Percentiles rank a stretch among this genome's conserved stretches.
phyloP scores from a whole-genome alignment of 306 rosid genomes.

The Prinsepia uniflora region DNA sequence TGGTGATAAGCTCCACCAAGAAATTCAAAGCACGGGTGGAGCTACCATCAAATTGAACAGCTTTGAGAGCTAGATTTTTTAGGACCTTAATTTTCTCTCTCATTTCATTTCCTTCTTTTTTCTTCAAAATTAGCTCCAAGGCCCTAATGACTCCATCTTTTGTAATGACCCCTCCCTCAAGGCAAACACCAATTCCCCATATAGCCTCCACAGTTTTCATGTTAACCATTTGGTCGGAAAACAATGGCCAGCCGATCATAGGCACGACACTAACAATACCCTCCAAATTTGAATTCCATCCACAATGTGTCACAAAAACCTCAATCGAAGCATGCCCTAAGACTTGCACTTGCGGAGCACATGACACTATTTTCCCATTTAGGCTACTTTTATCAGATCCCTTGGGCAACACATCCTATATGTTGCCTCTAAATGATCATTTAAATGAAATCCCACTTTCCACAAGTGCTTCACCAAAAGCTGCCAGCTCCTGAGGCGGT shows the following conservation, averaged over 20 bases:
- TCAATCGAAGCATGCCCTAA: constrained; percentile 40
- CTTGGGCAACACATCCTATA: constrained; percentile 35
- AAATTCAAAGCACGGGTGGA: constrained; percentile 35
- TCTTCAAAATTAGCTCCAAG: constrained; percentile 29
- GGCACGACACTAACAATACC: constrained; percentile 59
- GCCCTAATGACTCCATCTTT: constrained; percentile 22
- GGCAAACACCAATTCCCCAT: constrained; percentile 49
- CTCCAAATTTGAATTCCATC: constrained; percentile 69
- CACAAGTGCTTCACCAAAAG: constrained; percentile 46
- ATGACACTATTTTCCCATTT: constrained; percentile 48
- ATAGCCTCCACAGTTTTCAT: constrained; percentile 30
- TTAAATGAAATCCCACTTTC: constrained; percentile 41
- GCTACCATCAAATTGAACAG: constrained; percentile 38
- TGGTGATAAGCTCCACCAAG: constrained; percentile 31
- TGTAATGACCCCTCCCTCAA: constrained; percentile 41
- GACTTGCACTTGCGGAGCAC: constrained; percentile 57
- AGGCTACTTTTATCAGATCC: constrained; percentile 27
- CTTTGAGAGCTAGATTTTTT: constrained; percentile 21
- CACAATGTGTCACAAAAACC: constrained; percentile 53
- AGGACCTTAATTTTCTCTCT: constrained; percentile 28
- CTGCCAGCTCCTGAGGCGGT: constrained; percentile 50
- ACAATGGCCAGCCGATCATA: constrained; percentile 53
- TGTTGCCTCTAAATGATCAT: constrained; percentile 53
- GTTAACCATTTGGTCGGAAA: constrained; percentile 57
- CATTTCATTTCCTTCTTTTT: constrained; percentile 40